Base-by-base conservation (phyloP, 148 eudicot genomes). In the Rhododendron ferrugineum region DNA sequence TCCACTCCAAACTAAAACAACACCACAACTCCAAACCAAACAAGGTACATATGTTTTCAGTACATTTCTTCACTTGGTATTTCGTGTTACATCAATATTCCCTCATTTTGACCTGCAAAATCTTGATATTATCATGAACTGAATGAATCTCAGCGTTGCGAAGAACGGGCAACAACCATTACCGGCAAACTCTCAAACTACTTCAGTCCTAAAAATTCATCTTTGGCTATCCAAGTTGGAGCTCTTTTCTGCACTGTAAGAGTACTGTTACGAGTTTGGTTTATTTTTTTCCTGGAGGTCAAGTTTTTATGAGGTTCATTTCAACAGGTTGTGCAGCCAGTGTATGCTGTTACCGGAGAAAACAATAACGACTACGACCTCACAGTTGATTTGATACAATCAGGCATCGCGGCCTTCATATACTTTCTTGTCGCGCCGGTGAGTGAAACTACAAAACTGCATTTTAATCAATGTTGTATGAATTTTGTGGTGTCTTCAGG, bases 351-450 rank as follows among this genome's bases (percentile, higher is more conserved):
- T 44, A 94, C 98, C 30, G 98, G 98, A 54, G 95, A 70, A 13
- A 70, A 91, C 37, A 94, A 96, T 84, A 36, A 91, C 81, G 92
- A 96, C 68, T 90, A 83, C 28, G 96, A 96, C 82, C 80, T 90
- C 64, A 62, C 81, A 36, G 82, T 82, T 88, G 89, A 89, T 83
- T 22, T 90, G 86, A 91, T 91, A n/a, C 87, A 93, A 82, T 82
- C 70, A 79, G 98, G 88, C 80, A 84, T 92, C 50, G 64, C 92
- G 58, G 96, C 94, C 78, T 92, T 94, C 88, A n/a, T 88, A 23
- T 96, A 96, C 91, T 96, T 96, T 88, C 87, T 96, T 50, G 85
- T 93, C 56, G 83, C 82, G 78, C 98, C 98, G 26, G 98, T 96
- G 84, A 93, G 98, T 58, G 36, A 70, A 85, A 22, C 15, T 66